These are phyloP conservation scores for Zasmidium citrigriseum DNA, from an alignment of 2,329 filamentous ascomycete species.

Conservation along the genomic window DNA sequence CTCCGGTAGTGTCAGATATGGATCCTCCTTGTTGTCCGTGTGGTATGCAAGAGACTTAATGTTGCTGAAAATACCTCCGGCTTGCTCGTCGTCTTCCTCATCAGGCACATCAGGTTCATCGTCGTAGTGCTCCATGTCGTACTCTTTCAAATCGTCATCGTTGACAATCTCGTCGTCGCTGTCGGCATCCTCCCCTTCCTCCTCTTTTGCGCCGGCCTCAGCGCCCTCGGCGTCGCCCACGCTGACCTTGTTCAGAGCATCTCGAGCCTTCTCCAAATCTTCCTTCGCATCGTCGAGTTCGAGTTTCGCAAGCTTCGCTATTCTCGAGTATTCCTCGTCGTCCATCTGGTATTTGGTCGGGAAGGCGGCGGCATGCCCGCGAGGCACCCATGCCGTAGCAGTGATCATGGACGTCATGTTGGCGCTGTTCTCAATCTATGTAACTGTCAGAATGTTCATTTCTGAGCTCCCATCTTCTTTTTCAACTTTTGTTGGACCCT, in stretches of 20 bases:
- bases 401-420: conserved; percentile 57
- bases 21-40: conserved; percentile 89
- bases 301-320: conserved; percentile 53
- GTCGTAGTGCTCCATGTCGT: conserved; percentile 94
- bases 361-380: conserved; percentile 52
- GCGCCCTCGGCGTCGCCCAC: conserved; percentile 50
- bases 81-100: conserved; percentile 60
- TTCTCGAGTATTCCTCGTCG: conserved; percentile 54
- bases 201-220: conserved; percentile 69
- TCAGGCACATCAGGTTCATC: conserved; percentile 61
- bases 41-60: conserved; percentile 92
- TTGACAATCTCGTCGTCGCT: conserved; percentile 30
- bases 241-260: conserved; percentile 37
- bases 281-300: conserved; percentile 91
- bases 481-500: background rate
- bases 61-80: conserved; percentile 83
- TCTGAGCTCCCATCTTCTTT: background rate
- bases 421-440: background rate
- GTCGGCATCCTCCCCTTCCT: conserved; percentile 40
- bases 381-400: conserved; percentile 55
- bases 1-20: conserved; percentile 85
- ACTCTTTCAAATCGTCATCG: conserved; percentile 92
- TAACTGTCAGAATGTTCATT: background rate
- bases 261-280: conserved; percentile 72
- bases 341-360: conserved; percentile 53